Conservation (phyloP, 179 eudicot species). For the Spergularia azorica region DNA sequence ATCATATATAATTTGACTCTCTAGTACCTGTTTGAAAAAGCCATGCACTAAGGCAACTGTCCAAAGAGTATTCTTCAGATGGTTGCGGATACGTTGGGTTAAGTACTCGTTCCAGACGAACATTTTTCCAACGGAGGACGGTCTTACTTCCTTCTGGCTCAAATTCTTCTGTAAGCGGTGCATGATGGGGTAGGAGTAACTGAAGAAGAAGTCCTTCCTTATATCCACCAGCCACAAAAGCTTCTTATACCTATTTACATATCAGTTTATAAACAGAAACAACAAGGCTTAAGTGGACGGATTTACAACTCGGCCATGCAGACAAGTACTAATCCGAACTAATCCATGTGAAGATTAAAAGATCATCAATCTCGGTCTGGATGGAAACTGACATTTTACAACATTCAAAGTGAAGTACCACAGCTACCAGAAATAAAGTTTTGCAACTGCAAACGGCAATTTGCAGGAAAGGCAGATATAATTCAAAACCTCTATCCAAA, state of each 20-base stretch:
- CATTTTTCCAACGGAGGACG: conserved; percentile 49
- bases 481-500: too few relatives aligned
- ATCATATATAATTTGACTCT: not conserved
- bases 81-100: conserved; percentile 60
- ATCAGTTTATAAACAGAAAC: conserved; percentile 17
- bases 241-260: conserved; percentile 68
- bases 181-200: conserved; percentile 85
- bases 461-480: too few relatives aligned
- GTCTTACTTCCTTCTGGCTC: conserved; percentile 22
- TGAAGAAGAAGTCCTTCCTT: conserved; percentile 84
- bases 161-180: conserved; percentile 69
- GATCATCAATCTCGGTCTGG: not conserved
- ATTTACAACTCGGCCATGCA: not conserved
- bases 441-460: too few relatives aligned
- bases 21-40: conserved; percentile 78
- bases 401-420: not conserved
- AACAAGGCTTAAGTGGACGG: not conserved
- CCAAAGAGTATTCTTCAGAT: conserved; percentile 74
- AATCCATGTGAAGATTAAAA: not conserved
- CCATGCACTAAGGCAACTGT: conserved; percentile 92
- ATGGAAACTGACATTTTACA: not conserved
- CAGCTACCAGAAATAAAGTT: too few relatives aligned
- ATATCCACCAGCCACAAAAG: conserved; percentile 72
- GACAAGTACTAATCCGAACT: not conserved
- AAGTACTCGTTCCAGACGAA: conserved; percentile 90